Percentiles rank a stretch among this genome's conserved stretches.
phyloP scores from a whole-genome alignment of 192 early-diverging fungal species.

The Backusella luteola region DNA sequence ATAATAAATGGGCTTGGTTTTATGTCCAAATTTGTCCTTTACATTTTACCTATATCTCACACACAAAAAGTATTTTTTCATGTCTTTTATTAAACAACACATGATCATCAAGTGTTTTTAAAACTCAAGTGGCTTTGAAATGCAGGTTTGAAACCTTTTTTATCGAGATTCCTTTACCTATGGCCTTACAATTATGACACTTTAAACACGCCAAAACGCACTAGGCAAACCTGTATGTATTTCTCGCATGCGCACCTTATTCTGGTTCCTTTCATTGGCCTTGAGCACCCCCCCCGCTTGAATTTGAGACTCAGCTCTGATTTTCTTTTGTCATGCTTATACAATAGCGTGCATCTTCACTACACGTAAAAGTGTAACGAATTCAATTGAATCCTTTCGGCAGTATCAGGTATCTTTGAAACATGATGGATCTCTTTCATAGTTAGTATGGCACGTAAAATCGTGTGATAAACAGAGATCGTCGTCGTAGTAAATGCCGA shows the following conservation, averaged over 20 bases:
- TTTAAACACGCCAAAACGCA: conserved; percentile 53
- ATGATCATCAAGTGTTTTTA: neutral
- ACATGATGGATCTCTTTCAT: conserved; percentile 19
- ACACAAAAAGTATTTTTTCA: neutral
- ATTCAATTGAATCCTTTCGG: conserved; percentile 54
- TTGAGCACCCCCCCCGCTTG: conserved; percentile 42
- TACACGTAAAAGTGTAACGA: conserved; percentile 59
- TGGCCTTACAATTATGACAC: conserved; percentile 45
- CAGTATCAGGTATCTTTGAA: conserved; percentile 46
- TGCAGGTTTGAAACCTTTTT: neutral
- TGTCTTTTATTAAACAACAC: neutral
- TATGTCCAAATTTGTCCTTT: neutral
- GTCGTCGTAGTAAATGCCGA: conserved; percentile 56
- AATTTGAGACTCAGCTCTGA: conserved; percentile 50
- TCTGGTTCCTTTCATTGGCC: conserved; percentile 24
- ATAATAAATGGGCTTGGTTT: neutral
- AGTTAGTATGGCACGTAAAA: conserved; percentile 62
- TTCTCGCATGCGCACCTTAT: conserved; percentile 45
- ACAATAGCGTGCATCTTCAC: conserved; percentile 51
- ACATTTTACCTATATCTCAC: neutral
- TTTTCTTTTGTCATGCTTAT: neutral
- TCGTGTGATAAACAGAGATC: conserved; percentile 74
- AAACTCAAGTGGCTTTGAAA: neutral
- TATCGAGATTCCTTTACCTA: neutral
- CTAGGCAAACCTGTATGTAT: conserved; percentile 65